A percentile compares a stretch with the other conserved stretches of the same genome.
Conservation (phyloP, 768 basidiomycete genomes). For the Hygrocybe punicea region DNA sequence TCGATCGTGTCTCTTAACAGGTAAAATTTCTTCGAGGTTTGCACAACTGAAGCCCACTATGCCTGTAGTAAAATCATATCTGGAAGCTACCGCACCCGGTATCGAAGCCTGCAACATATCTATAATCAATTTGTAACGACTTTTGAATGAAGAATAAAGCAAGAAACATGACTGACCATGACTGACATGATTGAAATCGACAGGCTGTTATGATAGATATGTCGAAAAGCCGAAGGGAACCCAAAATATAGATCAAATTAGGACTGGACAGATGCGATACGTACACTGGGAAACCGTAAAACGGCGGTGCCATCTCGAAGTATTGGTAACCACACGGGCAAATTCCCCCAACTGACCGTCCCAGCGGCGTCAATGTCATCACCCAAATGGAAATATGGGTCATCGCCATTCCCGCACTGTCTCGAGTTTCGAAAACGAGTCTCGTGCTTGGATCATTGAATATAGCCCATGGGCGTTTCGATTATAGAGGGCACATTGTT, state of each 20-base stretch:
- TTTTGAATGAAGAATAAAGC: neutral
- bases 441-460: neutral
- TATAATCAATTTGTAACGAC: neutral
- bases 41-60: neutral
- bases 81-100: neutral
- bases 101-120: neutral
- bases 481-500: conserved; percentile 30
- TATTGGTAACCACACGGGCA: neutral
- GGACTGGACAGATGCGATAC: neutral
- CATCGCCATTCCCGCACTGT: neutral
- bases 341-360: neutral
- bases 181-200: neutral
- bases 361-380: neutral
- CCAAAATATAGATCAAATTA: neutral
- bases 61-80: neutral
- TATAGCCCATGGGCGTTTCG: conserved; percentile 9
- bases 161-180: neutral
- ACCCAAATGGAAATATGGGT: neutral
- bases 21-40: neutral
- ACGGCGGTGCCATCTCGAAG: neutral
- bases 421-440: neutral
- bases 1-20: too few relatives aligned
- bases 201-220: neutral
- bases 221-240: too few relatives aligned
- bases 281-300: neutral